Percentiles rank a stretch among this genome's conserved stretches.
Evolutionary conservation across 495 filamentous ascomycete genomes (phyloP).

Genomic region (Neurospora africana): DNA sequence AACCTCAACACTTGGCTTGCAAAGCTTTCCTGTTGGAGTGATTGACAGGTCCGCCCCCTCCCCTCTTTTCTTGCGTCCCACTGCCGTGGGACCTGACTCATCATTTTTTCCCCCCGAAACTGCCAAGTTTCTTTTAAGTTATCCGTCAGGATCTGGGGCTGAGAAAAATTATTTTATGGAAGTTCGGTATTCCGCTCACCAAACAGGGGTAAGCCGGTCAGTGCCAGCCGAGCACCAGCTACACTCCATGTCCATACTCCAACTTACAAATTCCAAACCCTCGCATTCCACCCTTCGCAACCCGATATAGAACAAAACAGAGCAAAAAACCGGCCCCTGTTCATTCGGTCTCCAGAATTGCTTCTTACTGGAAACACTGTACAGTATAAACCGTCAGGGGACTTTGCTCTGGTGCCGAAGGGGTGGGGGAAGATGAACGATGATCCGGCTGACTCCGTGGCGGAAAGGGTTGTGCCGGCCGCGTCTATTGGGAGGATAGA

Average conservation of each 20-base stretch:
- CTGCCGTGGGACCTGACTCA: neutral
- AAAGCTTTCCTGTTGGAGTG: neutral
- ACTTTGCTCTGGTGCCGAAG: neutral
- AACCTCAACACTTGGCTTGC: neutral
- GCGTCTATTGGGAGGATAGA: neutral
- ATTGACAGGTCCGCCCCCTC: neutral
- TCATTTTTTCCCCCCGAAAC: neutral
- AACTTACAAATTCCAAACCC: too few relatives aligned
- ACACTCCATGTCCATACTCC: too few relatives aligned
- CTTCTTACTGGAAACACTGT: neutral
- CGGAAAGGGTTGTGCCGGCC: neutral
- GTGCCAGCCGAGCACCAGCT: too few relatives aligned
- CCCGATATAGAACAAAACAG: too few relatives aligned
- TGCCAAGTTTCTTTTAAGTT: neutral
- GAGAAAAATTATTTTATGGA: neutral
- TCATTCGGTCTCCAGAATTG: neutral
- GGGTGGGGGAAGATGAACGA: neutral
- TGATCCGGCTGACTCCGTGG: neutral
- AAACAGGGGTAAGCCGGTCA: too few relatives aligned
- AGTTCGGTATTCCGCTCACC: too few relatives aligned
- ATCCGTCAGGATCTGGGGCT: neutral
- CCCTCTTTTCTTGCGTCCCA: neutral
- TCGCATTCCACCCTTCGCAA: too few relatives aligned
- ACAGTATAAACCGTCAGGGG: neutral
- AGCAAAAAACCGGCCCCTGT: neutral